Evolutionary conservation across 1,284 basidiomycete genomes (phyloP), one percentile per base, ranked within the genome.

Genomic region (Albatrellus sp.): DNA sequence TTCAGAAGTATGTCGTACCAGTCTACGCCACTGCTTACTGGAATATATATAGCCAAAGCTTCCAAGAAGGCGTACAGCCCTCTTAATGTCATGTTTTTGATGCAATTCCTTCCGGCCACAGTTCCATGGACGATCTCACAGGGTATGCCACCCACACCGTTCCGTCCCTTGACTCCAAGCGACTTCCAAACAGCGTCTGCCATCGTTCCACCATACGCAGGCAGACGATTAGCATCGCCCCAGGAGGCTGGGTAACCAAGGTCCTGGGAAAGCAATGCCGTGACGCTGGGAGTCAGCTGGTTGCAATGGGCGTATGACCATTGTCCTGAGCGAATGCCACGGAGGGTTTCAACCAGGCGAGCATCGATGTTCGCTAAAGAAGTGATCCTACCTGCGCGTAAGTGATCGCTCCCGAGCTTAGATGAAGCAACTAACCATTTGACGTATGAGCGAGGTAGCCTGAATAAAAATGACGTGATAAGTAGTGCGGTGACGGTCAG

Each of bases 101-200:
- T 63, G 55, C 84, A 87, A 52, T 73, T 80, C 13, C 62, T 59
- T 16, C 66, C 65, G 3, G 70, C 70, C 19, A 75, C 61, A 16
- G 64, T 58, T 3, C 73, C 74, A 52, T 88, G 83, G 0, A 86
- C 72, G 2, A 85, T 53, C 53, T 85, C 77, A 53, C 83, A 88
- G 2, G 84, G 84, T 8, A 87, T 51, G 1, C 83, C 83, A 4
- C 80, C 84, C 3, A 80, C 54, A 9, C 71, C 69, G 4, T 55
- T 37, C 43, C 83, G 59, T 19, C 64, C 69, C 3, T 53, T 56
- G 1, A 85, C 68, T 1, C 72, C 72, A 7, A 87, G 54, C 10
- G 49, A 48, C 42, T 69, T 65, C 83, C 82, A 87, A 2, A 56
- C 55, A 2, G 58, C 56, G 47, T 68, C 62, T 2, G 80, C 77